phyloP scores from a whole-genome alignment of 192 early-diverging fungal species.

The Physocladia obscura region DNA sequence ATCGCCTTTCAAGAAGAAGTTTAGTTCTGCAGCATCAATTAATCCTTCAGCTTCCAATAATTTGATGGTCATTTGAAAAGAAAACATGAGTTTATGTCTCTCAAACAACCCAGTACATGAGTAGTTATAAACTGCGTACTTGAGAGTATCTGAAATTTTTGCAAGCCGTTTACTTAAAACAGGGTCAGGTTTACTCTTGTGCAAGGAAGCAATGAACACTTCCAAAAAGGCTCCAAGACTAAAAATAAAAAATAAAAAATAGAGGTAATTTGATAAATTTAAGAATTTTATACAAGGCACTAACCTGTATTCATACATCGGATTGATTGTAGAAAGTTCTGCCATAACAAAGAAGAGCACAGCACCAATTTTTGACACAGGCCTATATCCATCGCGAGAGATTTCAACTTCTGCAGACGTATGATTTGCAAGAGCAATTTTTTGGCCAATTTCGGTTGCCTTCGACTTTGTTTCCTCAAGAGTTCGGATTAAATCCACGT shows the following conservation, averaged over 20 bases:
- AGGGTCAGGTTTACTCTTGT: constrained; percentile 57
- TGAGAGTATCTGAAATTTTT: constrained; percentile 61
- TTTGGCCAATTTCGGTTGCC: constrained; percentile 61
- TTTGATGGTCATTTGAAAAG: constrained; percentile 66
- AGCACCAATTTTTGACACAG: constrained; percentile 59
- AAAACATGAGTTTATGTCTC: constrained; percentile 66
- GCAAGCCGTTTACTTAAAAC: constrained; percentile 51
- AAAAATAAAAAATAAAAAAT: not conserved
- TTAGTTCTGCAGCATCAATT: constrained; percentile 54
- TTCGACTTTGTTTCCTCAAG: constrained; percentile 64
- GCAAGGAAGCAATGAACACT: constrained; percentile 53
- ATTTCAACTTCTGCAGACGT: constrained; percentile 61
- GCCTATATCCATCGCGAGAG: constrained; percentile 59
- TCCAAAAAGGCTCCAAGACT: constrained; percentile 55
- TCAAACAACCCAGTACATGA: constrained; percentile 63
- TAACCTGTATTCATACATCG: constrained; percentile 59
- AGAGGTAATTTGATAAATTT: no score
- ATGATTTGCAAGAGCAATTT: constrained; percentile 61
- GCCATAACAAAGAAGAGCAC: constrained; percentile 64
- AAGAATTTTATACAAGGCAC: no score
- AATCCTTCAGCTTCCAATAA: constrained; percentile 56
- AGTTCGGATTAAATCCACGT: constrained; percentile 60
- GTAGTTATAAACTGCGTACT: constrained; percentile 66
- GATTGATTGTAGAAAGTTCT: constrained; percentile 61
- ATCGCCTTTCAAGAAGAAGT: constrained; percentile 65